Base-by-base conservation (phyloP, 208 protist species). In the Giardia muris region DNA sequence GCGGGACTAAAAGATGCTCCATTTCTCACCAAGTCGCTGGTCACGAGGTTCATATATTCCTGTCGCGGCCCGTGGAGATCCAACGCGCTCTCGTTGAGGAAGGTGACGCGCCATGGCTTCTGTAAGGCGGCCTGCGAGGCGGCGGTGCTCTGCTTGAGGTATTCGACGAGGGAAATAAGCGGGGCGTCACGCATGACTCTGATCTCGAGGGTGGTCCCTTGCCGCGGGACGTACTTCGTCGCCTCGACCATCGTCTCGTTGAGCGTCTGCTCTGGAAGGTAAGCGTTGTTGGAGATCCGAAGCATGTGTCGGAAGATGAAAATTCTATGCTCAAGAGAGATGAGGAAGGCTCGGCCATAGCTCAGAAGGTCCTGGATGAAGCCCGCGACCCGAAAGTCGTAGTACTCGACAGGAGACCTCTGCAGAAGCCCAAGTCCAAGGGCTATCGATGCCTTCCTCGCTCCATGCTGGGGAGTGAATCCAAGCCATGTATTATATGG, bases 31-130 rank as follows among this genome's bases (percentile, higher is more conserved):
- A 76, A 30, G 30, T 76, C 57, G 57, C 57, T 76, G 10, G 57
- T 76, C 10, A 76, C 57, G 30, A 76, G 57, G 57, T 76, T 76
- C 57, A 76, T 76, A 30, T 76, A 76, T 76, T 76, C 57, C 57
- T 76, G 57, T 76, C 57, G 57, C 30, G 57, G 57, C 10, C 57
- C 57, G 30, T 76, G 57, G 19, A 76, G 30, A 76, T 76, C 57
- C 19, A 76, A 30, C 10, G 57, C 57, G 57, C 30, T 76, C 57
- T 76, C 57, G 30, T 76, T 30, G 10, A 76, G 30, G 57, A 76
- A 76, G 30, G 57, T 30, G 57, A 76, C 57, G 19, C 57, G 57
- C 57, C 57, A 76, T 30, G 57, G 57, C 57, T 76, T 76, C 57
- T 76, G 57, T 10, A 76, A 30, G 30, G 57, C 57, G 19, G 57